A percentile compares a stretch with the other conserved stretches of the same genome.
Conservation (phyloP, 2,329 filamentous ascomycete genomes). For the Polytolypa hystricis region DNA sequence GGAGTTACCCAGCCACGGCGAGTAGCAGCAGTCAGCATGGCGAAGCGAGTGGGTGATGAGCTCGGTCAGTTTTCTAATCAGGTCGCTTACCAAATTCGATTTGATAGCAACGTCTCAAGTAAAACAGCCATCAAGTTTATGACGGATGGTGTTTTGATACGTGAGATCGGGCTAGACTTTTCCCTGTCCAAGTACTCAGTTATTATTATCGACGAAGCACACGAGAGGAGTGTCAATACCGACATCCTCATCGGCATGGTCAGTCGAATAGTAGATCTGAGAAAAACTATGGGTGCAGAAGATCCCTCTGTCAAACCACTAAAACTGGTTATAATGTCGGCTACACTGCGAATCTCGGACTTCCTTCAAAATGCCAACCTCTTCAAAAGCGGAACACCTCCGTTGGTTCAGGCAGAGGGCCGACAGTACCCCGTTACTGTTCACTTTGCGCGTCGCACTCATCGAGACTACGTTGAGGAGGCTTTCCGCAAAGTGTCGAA, state of each 20-base stretch:
- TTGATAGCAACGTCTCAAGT: conserved; percentile 69
- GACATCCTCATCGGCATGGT: conserved; percentile 98
- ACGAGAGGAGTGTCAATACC: conserved; percentile 94
- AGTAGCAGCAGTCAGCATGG: conserved; percentile 94
- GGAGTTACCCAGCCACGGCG: conserved; percentile 89
- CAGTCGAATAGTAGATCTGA: conserved; percentile 77
- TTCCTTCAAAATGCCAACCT: conserved; percentile 74
- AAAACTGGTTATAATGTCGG: conserved; percentile 97
- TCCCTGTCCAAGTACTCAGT: conserved; percentile 80
- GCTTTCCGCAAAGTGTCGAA: conserved; percentile 75
- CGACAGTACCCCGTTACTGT: conserved; percentile 81
- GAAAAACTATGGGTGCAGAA: conserved; percentile 62
- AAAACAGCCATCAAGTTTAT: conserved; percentile 95
- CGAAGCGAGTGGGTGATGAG: conserved; percentile 79
- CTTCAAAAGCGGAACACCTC: conserved; percentile 63
- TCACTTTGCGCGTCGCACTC: conserved; percentile 76
- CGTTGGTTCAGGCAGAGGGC: conserved; percentile 80
- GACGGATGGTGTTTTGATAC: conserved; percentile 91
- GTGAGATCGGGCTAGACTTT: conserved; percentile 85
- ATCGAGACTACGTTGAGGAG: conserved; percentile 82
- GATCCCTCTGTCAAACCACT: conserved; percentile 62
- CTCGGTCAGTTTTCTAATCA: conserved; percentile 63
- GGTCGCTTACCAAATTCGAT: conserved; percentile 90
- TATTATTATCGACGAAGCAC: conserved; percentile 91
- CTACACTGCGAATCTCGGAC: conserved; percentile 81